phyloP scores from a whole-genome alignment of 1,284 basidiomycete genomes.

The Apiotrichum veenhuisii region DNA sequence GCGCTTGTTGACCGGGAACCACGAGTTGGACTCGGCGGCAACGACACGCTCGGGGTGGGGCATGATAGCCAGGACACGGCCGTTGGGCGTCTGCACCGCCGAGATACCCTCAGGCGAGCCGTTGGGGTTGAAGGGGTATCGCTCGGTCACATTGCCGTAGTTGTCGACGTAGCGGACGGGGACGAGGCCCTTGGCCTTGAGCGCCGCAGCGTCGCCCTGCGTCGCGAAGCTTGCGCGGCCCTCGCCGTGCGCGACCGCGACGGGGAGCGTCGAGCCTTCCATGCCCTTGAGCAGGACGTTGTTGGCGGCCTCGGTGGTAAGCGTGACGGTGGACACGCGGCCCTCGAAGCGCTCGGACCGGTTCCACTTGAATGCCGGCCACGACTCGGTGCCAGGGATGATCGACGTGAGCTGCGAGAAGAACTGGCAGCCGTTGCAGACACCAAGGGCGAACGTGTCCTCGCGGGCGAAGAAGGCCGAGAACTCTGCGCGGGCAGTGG shows the following conservation, averaged over 20 bases:
- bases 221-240: constrained; percentile 72
- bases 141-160: constrained; percentile 61
- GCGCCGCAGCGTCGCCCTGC: constrained; percentile 47
- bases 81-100: constrained; percentile 78
- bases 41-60: constrained; percentile 86
- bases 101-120: constrained; percentile 83
- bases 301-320: constrained; percentile 55
- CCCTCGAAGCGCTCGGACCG: constrained; percentile 86
- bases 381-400: constrained; percentile 77
- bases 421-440: constrained; percentile 99
- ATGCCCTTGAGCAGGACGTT: constrained; percentile 87
- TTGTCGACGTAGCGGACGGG: constrained; percentile 75
- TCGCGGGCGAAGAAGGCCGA: constrained; percentile 71
- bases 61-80: constrained; percentile 90
- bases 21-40: constrained; percentile 75
- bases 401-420: constrained; percentile 80
- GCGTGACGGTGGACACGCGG: constrained; percentile 73
- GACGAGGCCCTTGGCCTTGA: constrained; percentile 58
- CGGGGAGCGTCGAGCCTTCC: constrained; percentile 79
- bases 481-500: constrained; percentile 70
- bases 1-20: constrained; percentile 65
- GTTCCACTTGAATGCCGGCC: constrained; percentile 92
- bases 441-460: constrained; percentile 83
- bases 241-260: constrained; percentile 95
- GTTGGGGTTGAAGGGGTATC: constrained; percentile 94